Percentiles rank a stretch among this genome's conserved stretches.
These are phyloP conservation scores for Rhodotorula sp. DNA, from an alignment of 1,284 basidiomycete species.

Conservation along the genomic window DNA sequence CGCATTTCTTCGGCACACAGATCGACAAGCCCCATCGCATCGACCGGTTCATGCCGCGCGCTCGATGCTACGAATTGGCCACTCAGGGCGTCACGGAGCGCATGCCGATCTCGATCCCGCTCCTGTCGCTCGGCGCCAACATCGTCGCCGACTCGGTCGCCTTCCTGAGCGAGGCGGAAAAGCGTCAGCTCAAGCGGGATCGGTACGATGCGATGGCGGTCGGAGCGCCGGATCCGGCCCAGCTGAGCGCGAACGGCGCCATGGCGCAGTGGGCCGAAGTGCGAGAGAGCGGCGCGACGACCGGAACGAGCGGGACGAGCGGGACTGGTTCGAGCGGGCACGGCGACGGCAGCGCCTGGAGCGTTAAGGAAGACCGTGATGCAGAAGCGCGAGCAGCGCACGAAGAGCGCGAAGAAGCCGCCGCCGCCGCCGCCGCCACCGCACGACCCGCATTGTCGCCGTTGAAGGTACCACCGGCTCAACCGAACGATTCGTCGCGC, in stretches of 20 bases:
- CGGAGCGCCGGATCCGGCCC: constrained; percentile 30
- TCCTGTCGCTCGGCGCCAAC: constrained; percentile 19
- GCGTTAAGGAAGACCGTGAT: background rate
- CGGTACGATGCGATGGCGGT: constrained; percentile 38
- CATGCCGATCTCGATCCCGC: constrained; percentile 30
- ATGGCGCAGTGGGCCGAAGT: constrained; percentile 7
- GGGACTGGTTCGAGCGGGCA: constrained; percentile 2
- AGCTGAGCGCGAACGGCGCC: background rate
- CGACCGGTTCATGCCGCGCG: constrained; percentile 84
- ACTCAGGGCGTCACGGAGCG: constrained; percentile 54
- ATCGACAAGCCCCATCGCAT: constrained; percentile 75
- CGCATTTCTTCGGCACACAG: constrained; percentile 40
- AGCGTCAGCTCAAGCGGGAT: constrained; percentile 34
- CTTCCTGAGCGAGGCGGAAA: constrained; percentile 31
- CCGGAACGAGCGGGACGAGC: background rate
- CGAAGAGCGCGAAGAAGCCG: background rate
- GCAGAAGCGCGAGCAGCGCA: constrained; percentile 1
- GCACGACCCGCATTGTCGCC: no score
- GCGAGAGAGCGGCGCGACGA: constrained; percentile 16
- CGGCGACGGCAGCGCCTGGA: constrained; percentile 2
- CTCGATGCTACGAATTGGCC: constrained; percentile 82
- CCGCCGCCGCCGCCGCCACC: background rate
- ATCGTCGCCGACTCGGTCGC: background rate
- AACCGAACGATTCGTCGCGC: background rate
- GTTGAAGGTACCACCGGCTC: no score